A percentile compares a stretch with the other conserved stretches of the same genome.
These are phyloP conservation scores for Pseudotsuga menziesii DNA, from an alignment of 75 land plant genomes.

Conservation along the genomic window DNA sequence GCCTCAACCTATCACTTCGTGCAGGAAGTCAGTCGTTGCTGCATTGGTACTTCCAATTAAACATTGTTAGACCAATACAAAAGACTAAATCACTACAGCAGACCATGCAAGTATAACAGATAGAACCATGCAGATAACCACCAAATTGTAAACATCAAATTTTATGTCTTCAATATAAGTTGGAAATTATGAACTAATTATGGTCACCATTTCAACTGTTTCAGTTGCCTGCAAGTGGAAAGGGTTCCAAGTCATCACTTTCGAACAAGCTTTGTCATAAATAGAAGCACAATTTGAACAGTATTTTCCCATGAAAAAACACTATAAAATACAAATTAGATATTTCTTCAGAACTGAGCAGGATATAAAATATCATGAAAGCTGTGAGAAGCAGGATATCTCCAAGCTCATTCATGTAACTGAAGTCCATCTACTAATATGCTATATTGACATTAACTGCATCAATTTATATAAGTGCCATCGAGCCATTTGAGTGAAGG, in stretches of 20 bases:
- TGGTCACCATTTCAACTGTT: background rate
- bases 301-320: background rate
- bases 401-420: background rate
- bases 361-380: background rate
- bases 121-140: no score
- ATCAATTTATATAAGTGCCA: slow-evolving; percentile 11
- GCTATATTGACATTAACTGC: background rate
- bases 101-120: no score
- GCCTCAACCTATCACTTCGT: background rate
- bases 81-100: background rate
- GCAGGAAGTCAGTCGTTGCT: background rate
- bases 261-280: background rate
- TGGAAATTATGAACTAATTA: background rate
- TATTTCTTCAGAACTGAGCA: background rate
- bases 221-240: background rate
- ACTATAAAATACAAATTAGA: background rate
- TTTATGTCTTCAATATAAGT: background rate
- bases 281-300: background rate
- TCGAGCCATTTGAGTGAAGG: slow-evolving; percentile 60
- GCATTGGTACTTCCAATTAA: background rate
- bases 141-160: no score
- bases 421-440: background rate
- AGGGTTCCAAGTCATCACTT: background rate
- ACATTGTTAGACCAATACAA: background rate
- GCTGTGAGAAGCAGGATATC: background rate